Conservation (phyloP, 768 basidiomycete species). For the Podaxis sp. region DNA sequence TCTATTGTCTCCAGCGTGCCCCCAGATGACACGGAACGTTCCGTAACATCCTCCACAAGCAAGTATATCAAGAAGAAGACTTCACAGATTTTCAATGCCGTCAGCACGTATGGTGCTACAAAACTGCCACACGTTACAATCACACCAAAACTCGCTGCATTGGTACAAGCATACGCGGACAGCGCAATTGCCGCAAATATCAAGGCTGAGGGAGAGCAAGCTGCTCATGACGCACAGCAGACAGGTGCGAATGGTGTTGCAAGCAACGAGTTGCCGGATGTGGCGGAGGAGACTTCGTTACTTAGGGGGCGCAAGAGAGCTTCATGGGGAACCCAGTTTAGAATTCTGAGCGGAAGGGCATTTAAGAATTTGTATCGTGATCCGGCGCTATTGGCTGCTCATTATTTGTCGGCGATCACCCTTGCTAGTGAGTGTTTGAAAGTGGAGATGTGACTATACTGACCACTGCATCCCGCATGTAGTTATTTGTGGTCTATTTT, state of each 20-base stretch:
- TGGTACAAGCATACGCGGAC: conserved; percentile 71
- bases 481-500: conserved; percentile 95
- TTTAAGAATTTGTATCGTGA: conserved; percentile 99
- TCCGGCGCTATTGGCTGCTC: conserved; percentile 86
- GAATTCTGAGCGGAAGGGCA: conserved; percentile 90
- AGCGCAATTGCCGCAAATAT: conserved; percentile 69
- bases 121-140: conserved; percentile 32
- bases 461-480: not conserved
- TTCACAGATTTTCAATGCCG: conserved; percentile 66
- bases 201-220: conserved; percentile 46
- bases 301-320: conserved; percentile 78
- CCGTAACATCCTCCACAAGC: conserved; percentile 41
- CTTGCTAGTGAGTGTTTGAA: conserved; percentile 67
- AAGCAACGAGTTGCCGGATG: conserved; percentile 58
- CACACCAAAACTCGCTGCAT: conserved; percentile 58
- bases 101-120: conserved; percentile 34
- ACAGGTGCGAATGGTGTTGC: conserved; percentile 26
- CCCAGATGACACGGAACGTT: conserved; percentile 45
- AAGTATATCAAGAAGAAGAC: conserved; percentile 70
- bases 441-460: conserved; percentile 7
- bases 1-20: conserved; percentile 34
- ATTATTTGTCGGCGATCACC: conserved; percentile 82
- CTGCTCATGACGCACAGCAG: conserved; percentile 24
- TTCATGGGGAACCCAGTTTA: conserved; percentile 87
- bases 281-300: conserved; percentile 63